Evolutionary conservation across 306 rosid genomes (phyloP), one percentile per base, ranked within the genome.

Genomic region (Begonia masoniana): DNA sequence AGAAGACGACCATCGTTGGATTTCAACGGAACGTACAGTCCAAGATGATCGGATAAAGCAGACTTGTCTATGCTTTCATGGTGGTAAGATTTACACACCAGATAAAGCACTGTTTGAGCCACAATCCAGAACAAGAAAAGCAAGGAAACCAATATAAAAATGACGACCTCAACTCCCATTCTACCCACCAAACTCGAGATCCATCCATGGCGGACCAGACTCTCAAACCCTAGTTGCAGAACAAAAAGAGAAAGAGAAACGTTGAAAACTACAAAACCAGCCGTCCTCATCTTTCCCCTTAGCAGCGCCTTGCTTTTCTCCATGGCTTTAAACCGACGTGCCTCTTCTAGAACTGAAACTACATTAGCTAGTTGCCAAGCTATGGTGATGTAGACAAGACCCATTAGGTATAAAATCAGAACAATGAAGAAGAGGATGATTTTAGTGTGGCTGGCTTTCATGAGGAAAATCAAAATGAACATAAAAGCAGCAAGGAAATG

Each of bases 21-120:
- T 57, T 59, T 85, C 77, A 85, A 67, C 0, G 89, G 89, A 47
- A 63, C 75, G 50, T 88, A 82, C 11, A 79, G 83, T 13, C 83
- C 97, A 9, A 88, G 71, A 16, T 85, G 95, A 58, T 85, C 87
- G 0, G 94, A 82, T 35, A 89, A 56, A 13, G 78, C 85, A 2
- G 83, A 72, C 53, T 80, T 89, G 64, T 82, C 94, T 13, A 85
- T 82, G 54, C 68, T 82, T 63, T 89, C 83, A 47, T 80, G 97
- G 55, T 85, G 97, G 57, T 82, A 74, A 0, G 97, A 82, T 65
- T 85, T 89, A 78, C 95, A 89, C 3, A 85, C 87, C 10, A 89
- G 78, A 65, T 89, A 89, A 9, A 85, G 58, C 53, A 89, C 87
- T 0, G 94, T 78, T 53, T 80, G 85, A 3, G 70, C 26, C 5